Base-by-base conservation (phyloP, 352 stramenopile genomes). In the Globisporangium mamillatum region DNA sequence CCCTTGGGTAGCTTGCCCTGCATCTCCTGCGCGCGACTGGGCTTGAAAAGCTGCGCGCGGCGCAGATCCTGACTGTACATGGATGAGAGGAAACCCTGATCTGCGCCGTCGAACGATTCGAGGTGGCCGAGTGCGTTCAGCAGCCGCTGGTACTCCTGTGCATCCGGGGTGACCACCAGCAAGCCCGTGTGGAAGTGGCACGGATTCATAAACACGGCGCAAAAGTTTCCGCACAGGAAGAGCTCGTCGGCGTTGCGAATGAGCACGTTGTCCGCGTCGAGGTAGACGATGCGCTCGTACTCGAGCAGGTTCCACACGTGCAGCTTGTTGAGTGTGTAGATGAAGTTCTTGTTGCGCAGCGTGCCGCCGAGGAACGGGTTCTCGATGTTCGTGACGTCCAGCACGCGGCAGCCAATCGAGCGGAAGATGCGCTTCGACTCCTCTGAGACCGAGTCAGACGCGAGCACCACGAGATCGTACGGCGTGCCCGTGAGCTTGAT, bases 281-380 rank as follows among this genome's bases (percentile, higher is more conserved):
- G 75, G 72, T 96, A 97, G 65, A 97, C 89, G 25, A 97, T 83
- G 64, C 89, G 90, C 48, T 97, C 89, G 73, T 95, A 97, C 73
- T 96, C 86, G 62, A 94, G 78, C 74, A 97, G 78, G 60, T 96
- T 95, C 86, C 89, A 97, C 46, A 97, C 88, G 72, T 94, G 88
- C 41, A 96, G 78, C 70, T 96, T 96, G 78, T 97, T 97, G 64
- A 97, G 78, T 64, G 88, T 97, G 82, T 89, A 95, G 75, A 95
- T 94, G 65, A 97, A 97, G 74, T 86, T 83, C 71, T 94, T 92
- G 81, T 97, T 97, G 58, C 67, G 72, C 3, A 93, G 75, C 50
- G 86, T 93, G 27, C 85, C 76, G 25, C 85, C 81, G 0, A 92
- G 63, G 58, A 93, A 97, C 48, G 89, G 89, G 66, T 97, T 97